Evolutionary conservation across 1,139 yeast genomes (phyloP), one percentile per base, ranked within the genome.

Genomic region (Pneumocystis canis): DNA sequence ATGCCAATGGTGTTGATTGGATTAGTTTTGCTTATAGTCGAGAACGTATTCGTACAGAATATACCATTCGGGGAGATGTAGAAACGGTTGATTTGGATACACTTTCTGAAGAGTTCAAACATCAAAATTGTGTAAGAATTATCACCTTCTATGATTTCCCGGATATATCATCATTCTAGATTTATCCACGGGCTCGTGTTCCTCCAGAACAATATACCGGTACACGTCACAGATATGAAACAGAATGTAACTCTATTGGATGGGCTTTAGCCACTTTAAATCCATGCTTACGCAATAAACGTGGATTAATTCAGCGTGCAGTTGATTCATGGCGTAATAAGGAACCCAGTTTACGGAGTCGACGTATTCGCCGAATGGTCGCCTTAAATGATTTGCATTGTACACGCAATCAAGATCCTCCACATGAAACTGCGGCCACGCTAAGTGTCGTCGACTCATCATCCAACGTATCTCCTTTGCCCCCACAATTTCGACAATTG

Each of bases 241-340:
- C 75, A 30, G 77, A 75, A 61, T 79, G 82, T 70, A 79, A 79
- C 67, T 71, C 73, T 53, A 74, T 79, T 61, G 82, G 81, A 4
- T 78, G 82, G 81, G 72, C 74, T 18, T 68, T 79, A 54, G 73
- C 78, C 4, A 73, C 71, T 68, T 69, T 73, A 40, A 79, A 79
- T 66, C 78, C 79, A 0, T 72, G 71, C 25, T 70, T 79, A 20
- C 72, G 76, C 31, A 71, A 70, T 60, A 76, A 76, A 59, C 72
- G 80, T 40, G 82, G 82, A 0, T 68, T 79, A 32, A 74, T 78
- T 20, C 82, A 79, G 68, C 72, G 81, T 54, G 81, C 82, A 0
- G 82, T 79, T 20, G 82, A 78, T 64, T 73, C 77, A 33, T 79
- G 80, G 80, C 72, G 82, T 67, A 74, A 79, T 66, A 70, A 72